These are phyloP conservation scores for Metarhizium robertsii DNA, from an alignment of 2,329 filamentous ascomycete genomes.

Conservation along the genomic window DNA sequence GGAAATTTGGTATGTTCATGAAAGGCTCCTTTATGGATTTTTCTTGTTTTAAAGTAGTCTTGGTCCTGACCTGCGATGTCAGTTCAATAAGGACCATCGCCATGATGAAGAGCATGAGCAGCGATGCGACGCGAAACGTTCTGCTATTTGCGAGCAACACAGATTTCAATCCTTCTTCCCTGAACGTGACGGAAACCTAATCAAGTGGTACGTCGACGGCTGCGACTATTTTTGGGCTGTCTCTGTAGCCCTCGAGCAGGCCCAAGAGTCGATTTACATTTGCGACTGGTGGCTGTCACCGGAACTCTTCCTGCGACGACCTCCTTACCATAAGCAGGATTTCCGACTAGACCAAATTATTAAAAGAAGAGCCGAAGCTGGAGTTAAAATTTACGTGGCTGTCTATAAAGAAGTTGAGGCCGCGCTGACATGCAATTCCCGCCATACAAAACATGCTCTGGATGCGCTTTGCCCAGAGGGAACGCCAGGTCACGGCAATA, in stretches of 20 bases:
- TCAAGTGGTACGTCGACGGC: constrained; percentile 98
- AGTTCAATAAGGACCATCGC: constrained; percentile 80
- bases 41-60: neutral
- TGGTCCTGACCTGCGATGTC: constrained; percentile 1
- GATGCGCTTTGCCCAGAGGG: constrained; percentile 73
- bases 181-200: constrained; percentile 70
- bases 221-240: constrained; percentile 94
- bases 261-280: constrained; percentile 91
- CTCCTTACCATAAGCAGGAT: constrained; percentile 73
- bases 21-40: neutral
- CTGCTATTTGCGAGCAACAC: constrained; percentile 60
- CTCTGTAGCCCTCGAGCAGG: constrained; percentile 78
- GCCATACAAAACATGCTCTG: constrained; percentile 83
- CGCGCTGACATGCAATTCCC: constrained; percentile 82
- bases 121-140: constrained; percentile 71
- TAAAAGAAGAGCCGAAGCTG: constrained; percentile 81
- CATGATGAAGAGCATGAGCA: constrained; percentile 92
- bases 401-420: constrained; percentile 85
- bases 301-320: constrained; percentile 75
- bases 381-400: constrained; percentile 88
- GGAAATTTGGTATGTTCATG: constrained; percentile 43
- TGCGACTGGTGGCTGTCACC: constrained; percentile 96
- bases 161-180: constrained; percentile 89
- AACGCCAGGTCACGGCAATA: constrained; percentile 76
- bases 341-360: constrained; percentile 80